phyloP scores from a whole-genome alignment of 257 asterid genomes.

The Schizonepeta tenuifolia region DNA sequence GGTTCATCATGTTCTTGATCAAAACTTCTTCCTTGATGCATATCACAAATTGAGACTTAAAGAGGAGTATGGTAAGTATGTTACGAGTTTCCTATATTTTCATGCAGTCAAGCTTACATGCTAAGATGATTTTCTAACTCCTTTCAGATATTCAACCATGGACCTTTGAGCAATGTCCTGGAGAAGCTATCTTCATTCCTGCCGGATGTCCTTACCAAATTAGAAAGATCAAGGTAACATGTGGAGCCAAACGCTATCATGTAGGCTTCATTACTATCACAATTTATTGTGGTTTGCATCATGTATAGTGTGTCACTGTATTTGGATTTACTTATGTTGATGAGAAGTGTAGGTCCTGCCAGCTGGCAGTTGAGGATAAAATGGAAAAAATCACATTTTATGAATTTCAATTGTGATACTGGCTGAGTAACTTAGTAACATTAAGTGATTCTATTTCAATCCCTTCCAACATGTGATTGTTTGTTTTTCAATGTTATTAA shows the following conservation, averaged over 20 bases:
- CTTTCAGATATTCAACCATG: slow-evolving; percentile 85
- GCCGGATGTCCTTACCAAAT: slow-evolving; percentile 99
- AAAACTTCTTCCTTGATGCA: slow-evolving; percentile 74
- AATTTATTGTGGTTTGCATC: background rate
- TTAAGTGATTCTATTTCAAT: background rate
- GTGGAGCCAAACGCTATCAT: slow-evolving; percentile 6
- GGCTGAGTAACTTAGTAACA: background rate
- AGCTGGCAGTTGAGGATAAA: slow-evolving; percentile 10
- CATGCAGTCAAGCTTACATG: slow-evolving; percentile 4
- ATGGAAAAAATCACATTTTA: slow-evolving; percentile 11
- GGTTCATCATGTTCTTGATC: slow-evolving; percentile 97
- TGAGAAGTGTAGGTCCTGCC: background rate
- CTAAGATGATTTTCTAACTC: slow-evolving; percentile 29
- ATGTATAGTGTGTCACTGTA: slow-evolving; percentile 12
- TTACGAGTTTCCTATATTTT: slow-evolving; percentile 7
- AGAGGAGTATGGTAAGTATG: slow-evolving; percentile 85
- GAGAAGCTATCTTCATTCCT: slow-evolving; percentile 95
- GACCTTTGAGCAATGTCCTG: slow-evolving; percentile 80
- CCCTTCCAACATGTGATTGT: background rate
- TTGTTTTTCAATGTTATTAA: slow-evolving; percentile 5
- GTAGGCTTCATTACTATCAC: background rate
- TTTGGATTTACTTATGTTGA: background rate
- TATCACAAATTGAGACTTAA: slow-evolving; percentile 90
- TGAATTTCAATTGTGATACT: background rate
- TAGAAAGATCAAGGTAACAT: slow-evolving; percentile 70